phyloP scores from a whole-genome alignment of 345 rosid genomes.

The Populus euphratica region DNA sequence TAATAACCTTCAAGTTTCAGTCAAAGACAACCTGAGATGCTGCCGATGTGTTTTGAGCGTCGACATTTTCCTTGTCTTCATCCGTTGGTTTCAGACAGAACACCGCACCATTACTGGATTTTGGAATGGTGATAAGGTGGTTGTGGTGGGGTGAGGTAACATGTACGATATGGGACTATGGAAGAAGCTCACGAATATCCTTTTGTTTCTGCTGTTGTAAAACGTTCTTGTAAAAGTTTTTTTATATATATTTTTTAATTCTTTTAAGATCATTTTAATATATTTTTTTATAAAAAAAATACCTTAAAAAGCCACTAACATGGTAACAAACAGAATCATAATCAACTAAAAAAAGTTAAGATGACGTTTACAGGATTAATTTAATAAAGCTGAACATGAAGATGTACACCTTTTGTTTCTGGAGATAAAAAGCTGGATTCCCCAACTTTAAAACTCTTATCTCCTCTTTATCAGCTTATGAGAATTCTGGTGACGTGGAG shows the following conservation, averaged over 20 bases:
- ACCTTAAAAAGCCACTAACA: no score
- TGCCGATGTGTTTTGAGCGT: background rate
- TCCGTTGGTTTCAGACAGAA: conserved; percentile 10
- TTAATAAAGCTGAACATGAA: background rate
- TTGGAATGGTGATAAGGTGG: conserved; percentile 22
- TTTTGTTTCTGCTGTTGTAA: no score
- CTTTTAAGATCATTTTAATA: no score
- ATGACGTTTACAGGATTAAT: no score
- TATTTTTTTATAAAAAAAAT: no score
- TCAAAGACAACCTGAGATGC: background rate
- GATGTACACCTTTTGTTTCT: background rate
- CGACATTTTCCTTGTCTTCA: background rate
- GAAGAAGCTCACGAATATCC: no score
- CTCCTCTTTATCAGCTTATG: background rate
- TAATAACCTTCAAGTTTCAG: background rate
- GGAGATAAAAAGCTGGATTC: background rate
- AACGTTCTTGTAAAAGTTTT: no score
- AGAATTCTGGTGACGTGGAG: background rate
- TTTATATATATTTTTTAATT: no score
- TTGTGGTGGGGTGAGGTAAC: conserved; percentile 23
- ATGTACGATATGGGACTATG: background rate
- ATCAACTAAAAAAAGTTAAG: no score
- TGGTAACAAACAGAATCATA: no score
- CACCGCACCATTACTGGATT: conserved; percentile 20
- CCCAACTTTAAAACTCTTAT: background rate